Percentiles rank a stretch among this genome's conserved stretches.
Evolutionary conservation across 2,329 filamentous ascomycete species (phyloP).

Genomic region (Botryotinia globosa): DNA sequence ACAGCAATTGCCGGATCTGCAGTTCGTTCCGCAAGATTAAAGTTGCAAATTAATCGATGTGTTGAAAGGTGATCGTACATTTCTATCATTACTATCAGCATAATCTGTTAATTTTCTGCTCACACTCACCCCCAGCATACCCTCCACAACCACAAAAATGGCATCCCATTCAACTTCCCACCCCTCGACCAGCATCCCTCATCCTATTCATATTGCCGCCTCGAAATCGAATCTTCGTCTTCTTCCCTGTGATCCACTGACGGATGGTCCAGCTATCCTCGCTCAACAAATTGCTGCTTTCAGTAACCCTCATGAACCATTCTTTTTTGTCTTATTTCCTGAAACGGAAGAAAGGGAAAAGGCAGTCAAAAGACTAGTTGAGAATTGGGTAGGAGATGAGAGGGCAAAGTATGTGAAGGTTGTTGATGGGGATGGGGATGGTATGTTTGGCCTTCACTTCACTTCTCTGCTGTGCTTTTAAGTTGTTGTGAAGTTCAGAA

Average conservation of each 20-base stretch:
- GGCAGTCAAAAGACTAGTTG: constrained; percentile 24
- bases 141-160: neutral
- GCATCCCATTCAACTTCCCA: neutral
- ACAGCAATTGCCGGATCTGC: neutral
- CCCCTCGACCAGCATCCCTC: neutral
- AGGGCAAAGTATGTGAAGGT: constrained; percentile 27
- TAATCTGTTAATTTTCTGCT: neutral
- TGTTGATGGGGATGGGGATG: constrained; percentile 25
- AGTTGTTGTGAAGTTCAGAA: neutral
- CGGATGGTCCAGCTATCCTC: constrained; percentile 24
- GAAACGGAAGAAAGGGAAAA: constrained; percentile 22
- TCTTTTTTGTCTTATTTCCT: constrained; percentile 26
- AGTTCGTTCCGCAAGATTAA: neutral
- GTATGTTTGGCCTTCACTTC: neutral
- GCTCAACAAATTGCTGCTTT: constrained; percentile 23
- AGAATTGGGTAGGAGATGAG: constrained; percentile 24
- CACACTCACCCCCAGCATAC: neutral
- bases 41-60: neutral
- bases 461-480: too few species aligned
- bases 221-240: neutral
- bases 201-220: neutral
- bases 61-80: neutral
- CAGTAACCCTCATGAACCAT: constrained; percentile 23
- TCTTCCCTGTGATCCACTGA: constrained; percentile 5
- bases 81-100: neutral